Evolutionary conservation across 305 asterid species (phyloP), one percentile per base, ranked within the genome.

Genomic region (Solanum aculeatissimum): DNA sequence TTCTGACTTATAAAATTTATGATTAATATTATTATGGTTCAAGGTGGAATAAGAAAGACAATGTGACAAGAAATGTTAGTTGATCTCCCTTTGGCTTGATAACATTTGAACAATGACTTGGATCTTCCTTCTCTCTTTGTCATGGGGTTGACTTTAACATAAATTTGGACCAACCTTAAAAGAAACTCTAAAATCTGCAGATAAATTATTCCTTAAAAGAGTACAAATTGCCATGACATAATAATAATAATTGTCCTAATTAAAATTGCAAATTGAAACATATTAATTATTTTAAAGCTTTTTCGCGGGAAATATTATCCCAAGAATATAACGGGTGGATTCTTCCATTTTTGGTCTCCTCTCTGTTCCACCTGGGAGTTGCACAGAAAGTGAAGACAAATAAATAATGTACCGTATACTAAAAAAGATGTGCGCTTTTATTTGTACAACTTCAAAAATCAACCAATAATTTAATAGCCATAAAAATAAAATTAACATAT

Each of bases 101-200:
- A 63, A 91, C 42, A 84, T 87, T 93, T 91, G 94, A 92, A 91
- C 85, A 88, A 91, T 90, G 93, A 92, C 95, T 90, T 90, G 90
- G 47, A 89, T 81, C 87, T 75, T 82, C 78, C 85, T 84, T 80
- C 38, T 84, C 82, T 77, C 45, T 78, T 35, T 35, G 40, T 35
- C 25, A 78, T 78, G 82, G 66, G 49, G 60, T 78, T 78, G 82
- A 78, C 82, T 78, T 78, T 78, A 18, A 10, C 54, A 43, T 10
- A 0, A 77, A 35, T 68, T 68, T 69, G 21, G 75, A 32, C 40
- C 35, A 16, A 68, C 47, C 23, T 14, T 27, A 35, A 14, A 65
- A 65, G 11, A 29, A 65, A 25, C 42, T 47, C 25, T 78, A 5
- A 78, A 78, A 29, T 77, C 13, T 65, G 29, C 25, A 51, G 27